A percentile compares a stretch with the other conserved stretches of the same genome.
Conservation (phyloP, 208 protist genomes). For the Leishmania aethiopica region DNA sequence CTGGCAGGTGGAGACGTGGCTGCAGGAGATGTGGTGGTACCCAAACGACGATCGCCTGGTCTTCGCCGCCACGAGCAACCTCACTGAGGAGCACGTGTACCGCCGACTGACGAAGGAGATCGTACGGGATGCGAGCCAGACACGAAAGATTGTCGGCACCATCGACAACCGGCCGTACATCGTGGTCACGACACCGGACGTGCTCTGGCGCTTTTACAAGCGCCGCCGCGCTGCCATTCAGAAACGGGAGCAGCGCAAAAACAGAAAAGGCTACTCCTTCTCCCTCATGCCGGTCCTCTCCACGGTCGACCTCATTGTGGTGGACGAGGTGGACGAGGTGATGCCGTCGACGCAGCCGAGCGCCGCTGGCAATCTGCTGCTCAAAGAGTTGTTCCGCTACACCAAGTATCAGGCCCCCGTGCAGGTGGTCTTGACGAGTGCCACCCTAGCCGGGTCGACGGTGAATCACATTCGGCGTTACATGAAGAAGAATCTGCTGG, state of each 20-base stretch:
- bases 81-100: slow-evolving; percentile 66
- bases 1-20: slow-evolving; percentile 80
- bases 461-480: slow-evolving; percentile 89
- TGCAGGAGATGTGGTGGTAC: slow-evolving; percentile 92
- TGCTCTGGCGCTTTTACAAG: slow-evolving; percentile 76
- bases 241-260: slow-evolving; percentile 41
- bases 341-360: slow-evolving; percentile 64
- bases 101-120: slow-evolving; percentile 72
- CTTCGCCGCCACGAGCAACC: slow-evolving; percentile 71
- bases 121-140: slow-evolving; percentile 44
- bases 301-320: slow-evolving; percentile 76
- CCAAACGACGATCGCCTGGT: slow-evolving; percentile 80
- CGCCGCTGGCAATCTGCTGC: slow-evolving; percentile 77
- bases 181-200: slow-evolving; percentile 74
- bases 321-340: slow-evolving; percentile 90
- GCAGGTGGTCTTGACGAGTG: slow-evolving; percentile 89
- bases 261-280: slow-evolving; percentile 63
- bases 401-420: slow-evolving; percentile 88
- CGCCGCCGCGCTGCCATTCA: slow-evolving; percentile 51
- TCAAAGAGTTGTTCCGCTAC: slow-evolving; percentile 84
- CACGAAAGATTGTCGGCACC: slow-evolving; percentile 37
- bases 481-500: slow-evolving; percentile 89
- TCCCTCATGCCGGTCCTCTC: slow-evolving; percentile 72
- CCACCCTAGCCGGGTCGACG: slow-evolving; percentile 81
- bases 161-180: slow-evolving; percentile 85